A percentile compares a stretch with the other conserved stretches of the same genome.
phyloP scores from a whole-genome alignment of 129 eudicot genomes.

The Flaveria robusta region DNA sequence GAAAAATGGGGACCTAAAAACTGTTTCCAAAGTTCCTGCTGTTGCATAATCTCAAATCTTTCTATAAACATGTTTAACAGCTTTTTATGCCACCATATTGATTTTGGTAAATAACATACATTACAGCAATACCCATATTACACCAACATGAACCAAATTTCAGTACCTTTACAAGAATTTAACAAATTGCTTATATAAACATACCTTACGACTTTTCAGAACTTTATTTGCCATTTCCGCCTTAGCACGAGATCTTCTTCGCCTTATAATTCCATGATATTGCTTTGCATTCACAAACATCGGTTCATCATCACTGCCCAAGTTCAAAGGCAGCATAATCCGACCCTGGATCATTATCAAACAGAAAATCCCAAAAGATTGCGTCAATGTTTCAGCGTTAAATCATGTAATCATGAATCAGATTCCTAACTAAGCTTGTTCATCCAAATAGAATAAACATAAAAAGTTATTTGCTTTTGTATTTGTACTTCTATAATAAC shows the following conservation, averaged over 20 bases:
- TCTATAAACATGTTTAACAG: too few relatives aligned
- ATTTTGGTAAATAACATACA: not conserved
- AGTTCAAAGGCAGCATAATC: slow-evolving; percentile 75
- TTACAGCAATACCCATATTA: not conserved
- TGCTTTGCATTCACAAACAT: slow-evolving; percentile 86
- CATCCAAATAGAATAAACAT: slow-evolving; percentile 25
- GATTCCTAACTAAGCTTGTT: slow-evolving; percentile 4
- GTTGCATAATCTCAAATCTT: too few relatives aligned
- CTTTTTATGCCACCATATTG: not conserved
- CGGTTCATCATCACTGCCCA: slow-evolving; percentile 67
- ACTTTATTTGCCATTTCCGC: slow-evolving; percentile 56
- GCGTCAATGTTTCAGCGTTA: not conserved
- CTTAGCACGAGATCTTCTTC: slow-evolving; percentile 77
- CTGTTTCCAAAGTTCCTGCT: too few relatives aligned
- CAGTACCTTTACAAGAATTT: not conserved
- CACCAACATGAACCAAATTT: not conserved
- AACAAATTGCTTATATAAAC: slow-evolving; percentile 18
- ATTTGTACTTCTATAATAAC: too few relatives aligned
- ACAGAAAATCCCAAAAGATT: not conserved
- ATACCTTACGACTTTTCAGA: slow-evolving; percentile 64
- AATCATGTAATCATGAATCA: slow-evolving; percentile 18
- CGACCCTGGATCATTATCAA: slow-evolving; percentile 57
- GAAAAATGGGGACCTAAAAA: too few relatives aligned
- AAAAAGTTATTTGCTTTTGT: too few relatives aligned
- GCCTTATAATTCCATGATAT: slow-evolving; percentile 78